phyloP scores from a whole-genome alignment of 1,284 basidiomycete genomes.

The Sporisorium iseilematis-ciliati region DNA sequence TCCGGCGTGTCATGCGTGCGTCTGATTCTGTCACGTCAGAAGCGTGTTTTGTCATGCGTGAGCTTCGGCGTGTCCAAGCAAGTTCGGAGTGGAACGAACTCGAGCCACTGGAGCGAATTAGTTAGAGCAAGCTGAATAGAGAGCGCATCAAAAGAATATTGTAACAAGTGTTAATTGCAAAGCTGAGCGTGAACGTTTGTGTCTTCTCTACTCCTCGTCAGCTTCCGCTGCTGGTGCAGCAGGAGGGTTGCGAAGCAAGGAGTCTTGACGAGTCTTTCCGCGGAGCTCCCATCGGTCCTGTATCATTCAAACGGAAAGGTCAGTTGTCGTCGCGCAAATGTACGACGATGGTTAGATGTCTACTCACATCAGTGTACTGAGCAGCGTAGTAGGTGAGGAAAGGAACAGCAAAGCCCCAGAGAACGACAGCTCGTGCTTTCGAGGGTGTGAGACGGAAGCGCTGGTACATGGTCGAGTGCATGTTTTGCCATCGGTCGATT shows the following conservation, averaged over 20 bases:
- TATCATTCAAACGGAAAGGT: neutral
- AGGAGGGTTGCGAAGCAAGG: slow-evolving; percentile 46
- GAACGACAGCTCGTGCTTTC: slow-evolving; percentile 47
- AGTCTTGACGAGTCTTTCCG: slow-evolving; percentile 58
- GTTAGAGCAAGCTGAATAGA: no score
- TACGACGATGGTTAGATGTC: neutral
- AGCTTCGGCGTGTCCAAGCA: no score
- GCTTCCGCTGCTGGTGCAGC: slow-evolving; percentile 24
- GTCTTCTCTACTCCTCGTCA: slow-evolving; percentile 29
- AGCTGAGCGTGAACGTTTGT: neutral
- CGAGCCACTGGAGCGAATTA: no score
- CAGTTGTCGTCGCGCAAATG: neutral
- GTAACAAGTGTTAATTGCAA: slow-evolving; percentile 12
- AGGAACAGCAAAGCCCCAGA: slow-evolving; percentile 60
- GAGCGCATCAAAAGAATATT: neutral
- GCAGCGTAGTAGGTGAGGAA: slow-evolving; percentile 51
- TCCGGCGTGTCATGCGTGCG: no score
- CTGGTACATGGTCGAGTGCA: slow-evolving; percentile 68
- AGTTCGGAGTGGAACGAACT: no score
- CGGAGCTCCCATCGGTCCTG: slow-evolving; percentile 61
- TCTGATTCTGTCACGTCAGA: no score
- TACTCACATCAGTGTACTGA: slow-evolving; percentile 58
- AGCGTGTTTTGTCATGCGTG: no score
- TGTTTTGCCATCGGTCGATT: slow-evolving; percentile 65
- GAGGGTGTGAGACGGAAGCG: slow-evolving; percentile 61